Base-by-base conservation (phyloP, 768 basidiomycete genomes). In the Kwoniella sp. region DNA sequence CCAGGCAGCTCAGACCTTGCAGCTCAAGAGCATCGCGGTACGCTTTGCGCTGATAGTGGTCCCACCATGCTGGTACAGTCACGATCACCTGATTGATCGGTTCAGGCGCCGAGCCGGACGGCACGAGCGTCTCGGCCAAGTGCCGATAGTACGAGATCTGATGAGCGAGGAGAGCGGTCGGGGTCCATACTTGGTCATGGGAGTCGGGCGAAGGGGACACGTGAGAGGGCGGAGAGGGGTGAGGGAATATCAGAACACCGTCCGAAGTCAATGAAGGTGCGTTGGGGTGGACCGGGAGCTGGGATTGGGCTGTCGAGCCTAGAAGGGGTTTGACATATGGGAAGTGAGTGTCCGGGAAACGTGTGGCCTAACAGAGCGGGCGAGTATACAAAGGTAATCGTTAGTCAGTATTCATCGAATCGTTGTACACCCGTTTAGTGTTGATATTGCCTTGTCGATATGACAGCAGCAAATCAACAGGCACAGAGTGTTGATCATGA, bases 121-220 rank as follows among this genome's bases (percentile, higher is more conserved):
- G 87, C 13, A 82, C 75, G 29, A 87, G 81, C 22, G 83, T 82
- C 81, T 95, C 91, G 0, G 94, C 96, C 37, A 99, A 86, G 57
- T 89, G 86, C 69, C 90, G 92, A 75, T 94, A 87, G 79, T 97
- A 96, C 1, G 89, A 85, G 61, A 99, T 85, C 80, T 98, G 91
- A 90, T 96, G 95, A 20, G 89, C 96, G 51, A 95, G 84, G 34
- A 97, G 88, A 77, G 97, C 94, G 74, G 98, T 94, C 15, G 88
- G 86, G 48, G 84, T 85, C 91, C 90, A 97, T 74, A 69, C 67
- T 65, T 68, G 62, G 22, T 60, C 30, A 7, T 34, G 28, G 9
- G 68, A 56, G 2, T 87, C 84, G 2, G 74, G 64, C 12, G 68
- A 34, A 11, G 73, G 68, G 3, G 60, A 58, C 25, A 74, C 53